A percentile compares a stretch with the other conserved stretches of the same genome.
Evolutionary conservation across 192 early-diverging fungal genomes (phyloP).

Genomic region (Fimicolochytrium jonesii): DNA sequence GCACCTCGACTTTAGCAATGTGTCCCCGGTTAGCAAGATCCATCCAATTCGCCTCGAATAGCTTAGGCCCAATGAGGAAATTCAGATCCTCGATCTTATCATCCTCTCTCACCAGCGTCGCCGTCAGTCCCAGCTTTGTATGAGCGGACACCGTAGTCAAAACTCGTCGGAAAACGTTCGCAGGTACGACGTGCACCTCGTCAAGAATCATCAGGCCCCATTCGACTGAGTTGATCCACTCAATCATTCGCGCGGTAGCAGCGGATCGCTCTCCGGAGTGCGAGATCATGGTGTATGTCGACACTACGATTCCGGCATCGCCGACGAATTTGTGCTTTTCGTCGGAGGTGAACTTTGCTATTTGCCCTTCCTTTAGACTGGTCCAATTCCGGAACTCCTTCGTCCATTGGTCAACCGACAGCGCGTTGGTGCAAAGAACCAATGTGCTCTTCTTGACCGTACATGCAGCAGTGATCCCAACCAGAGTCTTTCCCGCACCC

Average conservation of each 20-base stretch:
- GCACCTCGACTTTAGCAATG: constrained; percentile 78
- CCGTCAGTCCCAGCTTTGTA: constrained; percentile 93
- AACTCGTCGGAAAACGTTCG: constrained; percentile 93
- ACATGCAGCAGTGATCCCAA: constrained; percentile 97
- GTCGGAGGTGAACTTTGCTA: constrained; percentile 94
- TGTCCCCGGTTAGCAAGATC: constrained; percentile 92
- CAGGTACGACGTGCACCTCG: constrained; percentile 98
- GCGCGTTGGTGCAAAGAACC: constrained; percentile 83
- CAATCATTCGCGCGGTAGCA: constrained; percentile 90
- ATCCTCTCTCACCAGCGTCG: constrained; percentile 96
- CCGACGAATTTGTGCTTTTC: constrained; percentile 87
- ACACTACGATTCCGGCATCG: constrained; percentile 92
- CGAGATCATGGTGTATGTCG: constrained; percentile 98
- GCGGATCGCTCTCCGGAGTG: constrained; percentile 87
- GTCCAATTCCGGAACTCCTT: constrained; percentile 97
- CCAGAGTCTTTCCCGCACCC: constrained; percentile 97
- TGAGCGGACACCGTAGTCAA: constrained; percentile 91
- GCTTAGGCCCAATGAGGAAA: constrained; percentile 98
- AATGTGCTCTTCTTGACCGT: constrained; percentile 96
- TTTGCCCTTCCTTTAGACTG: constrained; percentile 87
- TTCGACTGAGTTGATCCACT: constrained; percentile 80
- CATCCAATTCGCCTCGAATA: constrained; percentile 99
- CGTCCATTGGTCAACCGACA: constrained; percentile 98
- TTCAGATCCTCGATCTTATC: constrained; percentile 98
- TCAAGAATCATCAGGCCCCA: constrained; percentile 96